Base-by-base conservation (phyloP, 306 rosid genomes). In the Luffa acutangula region DNA sequence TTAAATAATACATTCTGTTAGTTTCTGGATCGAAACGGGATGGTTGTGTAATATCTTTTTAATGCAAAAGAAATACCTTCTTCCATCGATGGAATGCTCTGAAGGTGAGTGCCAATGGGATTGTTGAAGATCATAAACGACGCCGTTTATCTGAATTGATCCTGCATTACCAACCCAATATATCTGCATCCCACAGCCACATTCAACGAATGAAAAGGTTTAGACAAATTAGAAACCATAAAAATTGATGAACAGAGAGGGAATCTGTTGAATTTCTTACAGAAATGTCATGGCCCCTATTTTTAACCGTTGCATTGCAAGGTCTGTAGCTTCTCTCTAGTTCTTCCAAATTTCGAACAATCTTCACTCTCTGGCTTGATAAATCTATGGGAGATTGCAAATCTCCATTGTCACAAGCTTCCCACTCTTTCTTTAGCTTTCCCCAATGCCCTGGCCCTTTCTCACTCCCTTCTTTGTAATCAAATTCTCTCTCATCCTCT, bases 61-160 rank as follows among this genome's bases (percentile, higher is more conserved):
- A 6, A 41, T 8, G 12, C 74, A 66, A 66, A 66, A 39, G 74
- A 39, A 8, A 39, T 17, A 66, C 97, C 89, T 90, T 17, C 75
- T 82, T 69, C 94, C 93, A 59, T 93, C 87, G 78, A 93, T 72
- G 77, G 96, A 42, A 31, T 93, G 98, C 77, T 93, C 97, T 0
- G 98, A 88, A 74, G 96, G 97, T 11, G 93, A 82, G 78, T 93
- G 98, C 94, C 97, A 93, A 43, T 93, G 98, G 25, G 87, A 57
- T 78, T 89, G 96, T 10, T 70, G 83, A 46, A 93, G 91, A 59
- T 80, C 72, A 80, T 81, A 93, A 1, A 87, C 39, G 0, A 89
- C 89, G 67, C 90, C 97, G 17, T 88, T 88, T 73, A 93, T 84
- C 42, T 34, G 15, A 53, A 87, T 63, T 42, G 88, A 86, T 65